A percentile compares a stretch with the other conserved stretches of the same genome.
Evolutionary conservation across 805 yeast genomes (phyloP).

Genomic region (Candida boleticola): DNA sequence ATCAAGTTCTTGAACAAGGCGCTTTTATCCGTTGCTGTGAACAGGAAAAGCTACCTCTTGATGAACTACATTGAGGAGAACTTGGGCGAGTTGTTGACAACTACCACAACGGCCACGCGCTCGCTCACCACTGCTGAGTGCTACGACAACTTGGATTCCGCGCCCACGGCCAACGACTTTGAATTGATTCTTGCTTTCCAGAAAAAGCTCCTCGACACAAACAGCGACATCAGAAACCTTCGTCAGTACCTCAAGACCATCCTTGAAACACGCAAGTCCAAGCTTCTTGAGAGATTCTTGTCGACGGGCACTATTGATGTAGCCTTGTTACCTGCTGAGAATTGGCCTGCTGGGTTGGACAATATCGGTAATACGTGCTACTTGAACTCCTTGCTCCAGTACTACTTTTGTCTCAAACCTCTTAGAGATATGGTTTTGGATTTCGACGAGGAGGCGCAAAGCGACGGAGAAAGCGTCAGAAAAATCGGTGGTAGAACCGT

Average conservation of each 20-base stretch:
- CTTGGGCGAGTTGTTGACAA: constrained; percentile 27
- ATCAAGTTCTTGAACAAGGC: constrained; percentile 49
- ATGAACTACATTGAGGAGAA: constrained; percentile 51
- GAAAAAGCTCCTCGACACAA: constrained; percentile 19
- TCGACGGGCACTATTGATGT: constrained; percentile 63
- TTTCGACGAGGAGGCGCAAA: constrained; percentile 43
- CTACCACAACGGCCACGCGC: neutral
- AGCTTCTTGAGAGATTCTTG: constrained; percentile 54
- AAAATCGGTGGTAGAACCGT: constrained; percentile 88
- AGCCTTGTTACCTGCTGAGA: constrained; percentile 53
- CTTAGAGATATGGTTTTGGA: constrained; percentile 62
- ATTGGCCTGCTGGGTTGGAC: constrained; percentile 88
- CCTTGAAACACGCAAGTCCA: constrained; percentile 54
- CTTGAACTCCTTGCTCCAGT: constrained; percentile 85
- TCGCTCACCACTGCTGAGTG: constrained; percentile 30
- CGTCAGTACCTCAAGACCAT: constrained; percentile 57
- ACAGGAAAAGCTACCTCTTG: constrained; percentile 55
- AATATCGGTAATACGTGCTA: constrained; percentile 97
- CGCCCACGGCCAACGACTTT: constrained; percentile 53
- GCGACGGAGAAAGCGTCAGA: constrained; percentile 49
- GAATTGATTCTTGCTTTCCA: constrained; percentile 54
- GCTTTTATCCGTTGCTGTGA: constrained; percentile 57
- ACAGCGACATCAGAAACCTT: constrained; percentile 47
- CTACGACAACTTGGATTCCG: constrained; percentile 46
- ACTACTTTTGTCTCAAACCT: constrained; percentile 83